These are phyloP conservation scores for Cyanodermella asteris DNA, from an alignment of 2,329 filamentous ascomycete genomes.

Conservation along the genomic window DNA sequence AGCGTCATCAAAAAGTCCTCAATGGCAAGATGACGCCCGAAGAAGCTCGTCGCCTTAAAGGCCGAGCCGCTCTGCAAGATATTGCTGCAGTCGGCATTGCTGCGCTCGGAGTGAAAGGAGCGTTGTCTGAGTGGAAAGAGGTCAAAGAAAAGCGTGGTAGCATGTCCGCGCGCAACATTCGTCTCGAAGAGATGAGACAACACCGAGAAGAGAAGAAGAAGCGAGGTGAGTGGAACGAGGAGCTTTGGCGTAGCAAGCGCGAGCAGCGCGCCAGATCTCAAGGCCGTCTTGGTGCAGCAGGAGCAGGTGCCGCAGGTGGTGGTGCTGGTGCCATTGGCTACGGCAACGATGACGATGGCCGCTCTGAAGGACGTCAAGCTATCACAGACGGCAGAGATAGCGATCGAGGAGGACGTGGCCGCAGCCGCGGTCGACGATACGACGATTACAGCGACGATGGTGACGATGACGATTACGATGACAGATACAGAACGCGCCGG, in stretches of 20 bases:
- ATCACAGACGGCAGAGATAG: background rate
- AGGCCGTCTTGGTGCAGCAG: conserved; percentile 1
- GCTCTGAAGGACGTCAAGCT: background rate
- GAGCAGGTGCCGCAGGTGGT: background rate
- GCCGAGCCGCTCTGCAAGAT: conserved; percentile 42
- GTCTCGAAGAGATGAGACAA: conserved; percentile 28
- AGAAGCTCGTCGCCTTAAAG: conserved; percentile 39
- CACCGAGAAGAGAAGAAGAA: conserved; percentile 11
- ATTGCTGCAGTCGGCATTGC: conserved; percentile 45
- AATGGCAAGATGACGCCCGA: conserved; percentile 41
- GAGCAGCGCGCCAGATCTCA: background rate
- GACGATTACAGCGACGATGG: conserved; percentile 2
- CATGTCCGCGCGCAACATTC: conserved; percentile 32
- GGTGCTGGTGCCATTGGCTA: too few relatives aligned
- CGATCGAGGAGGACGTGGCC: conserved; percentile 1
- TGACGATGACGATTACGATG: background rate
- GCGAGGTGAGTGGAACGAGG: conserved; percentile 4
- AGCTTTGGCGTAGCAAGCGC: background rate
- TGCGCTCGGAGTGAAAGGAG: conserved; percentile 44
- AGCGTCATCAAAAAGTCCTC: conserved; percentile 34
- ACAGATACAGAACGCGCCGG: background rate
- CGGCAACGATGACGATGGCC: conserved; percentile 1
- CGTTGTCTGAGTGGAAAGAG: conserved; percentile 45
- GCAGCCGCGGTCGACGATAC: conserved; percentile 1
- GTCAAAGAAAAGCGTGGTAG: conserved; percentile 39